Base-by-base conservation (phyloP, 1,284 basidiomycete genomes). In the Entoloma clypeatum region DNA sequence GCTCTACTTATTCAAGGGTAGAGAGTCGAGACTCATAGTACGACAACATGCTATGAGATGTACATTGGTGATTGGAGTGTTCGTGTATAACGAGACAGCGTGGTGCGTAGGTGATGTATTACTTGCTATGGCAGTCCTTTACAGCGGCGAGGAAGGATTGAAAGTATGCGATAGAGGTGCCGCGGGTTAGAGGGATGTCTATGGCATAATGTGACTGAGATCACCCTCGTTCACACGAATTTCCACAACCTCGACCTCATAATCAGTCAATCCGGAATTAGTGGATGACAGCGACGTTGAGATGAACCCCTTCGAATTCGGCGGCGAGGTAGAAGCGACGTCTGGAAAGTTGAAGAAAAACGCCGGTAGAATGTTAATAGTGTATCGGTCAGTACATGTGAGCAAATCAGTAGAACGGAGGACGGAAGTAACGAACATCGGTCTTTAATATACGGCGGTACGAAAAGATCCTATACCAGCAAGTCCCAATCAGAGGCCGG, bases 401-500 rank as follows among this genome's bases (percentile, higher is more conserved):
- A 54, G 41, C 24, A 40, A 41, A 42, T 41, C 33, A 47, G 19
- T 43, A 24, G 26, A 17, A 45, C 29, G 41, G 33, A 26, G 33
- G 31, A 37, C 43, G 44, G 45, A 47, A 50, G 39, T 34, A 44
- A 77, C 83, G 63, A 61, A 88, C 86, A 89, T 77, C 86, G 69
- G 58, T 89, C 86, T 61, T 89, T 89, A 67, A 87, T 86, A 53
- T 89, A 89, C 7, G 86, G 83, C 16, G 86, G 86, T 11, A 89
- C 79, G 53, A 89, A 89, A 13, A 89, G 68, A 52, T 89, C 86
- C 85, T 88, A 42, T 10, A 36, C 42, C 34, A 48, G 22, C 34
- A 4, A n/a, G n/a, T n/a, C n/a, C n/a, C n/a, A n/a, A n/a, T n/a
- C n/a, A 14, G 38, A 42, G 39, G 34, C 49, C 26, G 42, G 39